Evolutionary conservation across 495 filamentous ascomycete species (phyloP), one percentile per base, ranked within the genome.

Genomic region (Evansstolkia leycettana): DNA sequence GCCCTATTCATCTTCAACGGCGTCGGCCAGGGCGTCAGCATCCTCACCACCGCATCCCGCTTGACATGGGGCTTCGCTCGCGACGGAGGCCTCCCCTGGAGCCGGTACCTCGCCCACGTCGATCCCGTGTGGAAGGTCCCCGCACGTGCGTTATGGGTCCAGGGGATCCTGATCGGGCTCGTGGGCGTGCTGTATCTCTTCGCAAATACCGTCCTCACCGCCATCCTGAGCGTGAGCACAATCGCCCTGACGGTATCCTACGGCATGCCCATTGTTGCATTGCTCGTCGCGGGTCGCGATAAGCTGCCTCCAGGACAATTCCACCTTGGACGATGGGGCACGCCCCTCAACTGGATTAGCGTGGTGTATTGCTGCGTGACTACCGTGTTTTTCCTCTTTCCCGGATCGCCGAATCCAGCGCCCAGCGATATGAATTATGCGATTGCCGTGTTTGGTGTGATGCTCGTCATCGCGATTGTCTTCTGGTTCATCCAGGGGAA

Each of bases 31-130:
- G 59, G 55, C 2, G 57, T 69, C 34, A 58, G 62, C 30, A 38
- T 67, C 28, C 40, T 69, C 5, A 70, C 69, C 17, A 67, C 67
- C 10, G 64, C 67, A 15, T 73, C 70, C 5, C 55, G 71, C 7
- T 39, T 74, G 17, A 56, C 64, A 8, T 75, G 67, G 59, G 63
- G 70, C 0, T 74, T 76, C 42, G 64, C 71, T n/a, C 62, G 72
- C n/a, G 72, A 76, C 36, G 66, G 66, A 38, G 71, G 72, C 2
- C 54, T 74, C 2, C 62, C 65, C 17, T 69, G 43, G 34, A 61
- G 59, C 42, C 18, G 36, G 0, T 67, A 65, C 37, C 55, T 69
- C 28, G 44, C 51, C 15, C 55, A 62, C 34, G 45, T 69, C 38
- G 60, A 67, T 31, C 54, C 48, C 4, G 47, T 46, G 1, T 65